phyloP scores from a whole-genome alignment of 305 asterid genomes.

The Coffea humblotiana region DNA sequence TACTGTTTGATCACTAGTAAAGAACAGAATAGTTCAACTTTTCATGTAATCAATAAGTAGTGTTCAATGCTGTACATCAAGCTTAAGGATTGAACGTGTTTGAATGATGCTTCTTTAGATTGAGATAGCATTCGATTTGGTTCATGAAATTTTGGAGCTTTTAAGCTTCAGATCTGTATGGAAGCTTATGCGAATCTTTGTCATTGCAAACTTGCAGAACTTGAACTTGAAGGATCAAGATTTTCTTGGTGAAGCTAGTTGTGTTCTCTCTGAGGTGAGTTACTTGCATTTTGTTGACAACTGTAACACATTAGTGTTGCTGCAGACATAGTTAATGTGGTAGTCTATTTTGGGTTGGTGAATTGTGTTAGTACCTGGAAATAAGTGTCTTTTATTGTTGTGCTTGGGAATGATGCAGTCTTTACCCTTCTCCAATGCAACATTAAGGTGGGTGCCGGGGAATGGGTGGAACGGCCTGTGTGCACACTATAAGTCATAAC shows the following conservation, averaged over 20 bases:
- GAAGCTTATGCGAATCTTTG: constrained; percentile 17
- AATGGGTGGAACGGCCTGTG: not conserved
- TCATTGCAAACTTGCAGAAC: constrained; percentile 38
- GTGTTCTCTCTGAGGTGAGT: constrained; percentile 73
- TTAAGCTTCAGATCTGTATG: constrained; percentile 4
- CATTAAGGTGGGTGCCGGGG: not conserved
- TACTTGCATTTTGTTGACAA: constrained; percentile 14
- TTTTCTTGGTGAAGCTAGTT: constrained; percentile 78
- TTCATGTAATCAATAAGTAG: not conserved
- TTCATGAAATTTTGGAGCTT: not conserved
- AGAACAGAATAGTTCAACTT: not conserved
- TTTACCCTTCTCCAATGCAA: not conserved
- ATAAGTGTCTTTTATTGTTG: not conserved
- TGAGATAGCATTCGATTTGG: not conserved
- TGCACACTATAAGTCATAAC: not conserved
- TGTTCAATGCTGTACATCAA: not conserved
- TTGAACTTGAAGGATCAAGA: constrained; percentile 75
- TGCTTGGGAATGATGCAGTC: not conserved
- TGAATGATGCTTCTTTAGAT: not conserved
- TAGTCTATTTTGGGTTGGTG: not conserved
- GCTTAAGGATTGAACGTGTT: not conserved
- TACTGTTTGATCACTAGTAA: not conserved
- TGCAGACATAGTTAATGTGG: not conserved
- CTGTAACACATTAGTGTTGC: constrained; percentile 3
- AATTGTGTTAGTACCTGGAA: not conserved